These are phyloP conservation scores for Ophiostoma fasciatum DNA, from an alignment of 2,329 filamentous ascomycete species.

Conservation along the genomic window DNA sequence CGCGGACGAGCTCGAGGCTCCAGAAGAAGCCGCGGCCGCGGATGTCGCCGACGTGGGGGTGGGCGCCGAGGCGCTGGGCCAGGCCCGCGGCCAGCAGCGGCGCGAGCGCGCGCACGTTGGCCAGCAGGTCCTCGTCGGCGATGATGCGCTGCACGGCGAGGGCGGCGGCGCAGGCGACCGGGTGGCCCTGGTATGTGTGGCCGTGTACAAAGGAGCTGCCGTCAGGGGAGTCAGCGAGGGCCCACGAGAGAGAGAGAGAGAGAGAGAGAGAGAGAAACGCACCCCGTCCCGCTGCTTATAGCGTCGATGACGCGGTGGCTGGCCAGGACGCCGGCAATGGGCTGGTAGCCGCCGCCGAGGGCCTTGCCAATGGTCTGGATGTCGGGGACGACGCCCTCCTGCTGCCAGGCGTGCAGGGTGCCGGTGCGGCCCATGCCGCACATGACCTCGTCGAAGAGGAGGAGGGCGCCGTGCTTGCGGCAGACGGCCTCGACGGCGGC, in stretches of 20 bases:
- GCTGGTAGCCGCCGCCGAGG: constrained; percentile 44
- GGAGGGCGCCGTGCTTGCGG: constrained; percentile 36
- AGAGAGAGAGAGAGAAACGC: constrained; percentile 10
- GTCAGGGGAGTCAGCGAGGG: background rate
- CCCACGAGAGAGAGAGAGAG: background rate
- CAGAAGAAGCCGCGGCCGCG: constrained; percentile 30
- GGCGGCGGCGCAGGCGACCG: constrained; percentile 24
- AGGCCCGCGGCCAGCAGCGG: constrained; percentile 18
- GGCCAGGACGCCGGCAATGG: constrained; percentile 44
- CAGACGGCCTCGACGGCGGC: constrained; percentile 36
- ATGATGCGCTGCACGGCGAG: constrained; percentile 26
- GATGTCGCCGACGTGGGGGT: constrained; percentile 27
- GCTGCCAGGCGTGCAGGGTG: constrained; percentile 47
- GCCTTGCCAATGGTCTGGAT: constrained; percentile 50
- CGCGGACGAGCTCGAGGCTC: constrained; percentile 26
- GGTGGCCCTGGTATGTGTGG: constrained; percentile 37
- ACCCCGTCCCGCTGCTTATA: constrained; percentile 25
- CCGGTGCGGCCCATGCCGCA: constrained; percentile 49
- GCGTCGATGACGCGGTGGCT: constrained; percentile 32
- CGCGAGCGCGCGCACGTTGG: constrained; percentile 21
- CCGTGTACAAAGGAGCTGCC: constrained; percentile 39
- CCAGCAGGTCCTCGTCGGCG: constrained; percentile 19
- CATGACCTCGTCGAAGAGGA: constrained; percentile 52
- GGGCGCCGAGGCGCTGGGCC: constrained; percentile 15
- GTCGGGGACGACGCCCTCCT: constrained; percentile 43